A percentile compares a stretch with the other conserved stretches of the same genome.
Evolutionary conservation across 2,329 filamentous ascomycete genomes (phyloP).

Genomic region (Arthrocladium fulminans): DNA sequence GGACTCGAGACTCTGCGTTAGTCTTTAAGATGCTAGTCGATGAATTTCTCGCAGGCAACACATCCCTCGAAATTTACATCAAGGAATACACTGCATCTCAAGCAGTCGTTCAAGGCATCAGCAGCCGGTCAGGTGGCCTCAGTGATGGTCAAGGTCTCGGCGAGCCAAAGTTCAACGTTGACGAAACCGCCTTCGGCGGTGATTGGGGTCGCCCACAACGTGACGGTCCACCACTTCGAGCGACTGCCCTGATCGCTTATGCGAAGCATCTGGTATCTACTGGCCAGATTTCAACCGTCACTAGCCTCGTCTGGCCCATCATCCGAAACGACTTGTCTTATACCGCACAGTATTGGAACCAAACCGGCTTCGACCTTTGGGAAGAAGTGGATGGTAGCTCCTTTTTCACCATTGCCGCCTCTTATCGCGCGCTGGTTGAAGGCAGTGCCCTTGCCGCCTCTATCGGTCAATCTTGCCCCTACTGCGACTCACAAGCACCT

Average conservation of each 20-base stretch:
- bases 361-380: slow-evolving; percentile 11
- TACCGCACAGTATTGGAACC: slow-evolving; percentile 61
- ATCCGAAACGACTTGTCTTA: slow-evolving; percentile 67
- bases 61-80: slow-evolving; percentile 52
- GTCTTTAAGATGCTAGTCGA: slow-evolving; percentile 63
- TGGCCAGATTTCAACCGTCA: slow-evolving; percentile 8
- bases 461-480: slow-evolving; percentile 52
- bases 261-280: slow-evolving; percentile 5
- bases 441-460: slow-evolving; percentile 56
- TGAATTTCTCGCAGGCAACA: slow-evolving; percentile 54
- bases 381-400: slow-evolving; percentile 61
- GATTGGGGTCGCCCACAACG: slow-evolving; percentile 62
- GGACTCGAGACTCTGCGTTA: slow-evolving; percentile 67
- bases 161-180: slow-evolving; percentile 63
- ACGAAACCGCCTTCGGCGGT: slow-evolving; percentile 54
- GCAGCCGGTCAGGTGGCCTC: slow-evolving; percentile 56
- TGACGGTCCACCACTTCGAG: slow-evolving; percentile 24
- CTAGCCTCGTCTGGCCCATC: slow-evolving; percentile 52
- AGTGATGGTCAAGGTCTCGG: slow-evolving; percentile 52
- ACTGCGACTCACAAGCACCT: slow-evolving; percentile 55
- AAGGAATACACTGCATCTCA: slow-evolving; percentile 60
- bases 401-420: slow-evolving; percentile 64
- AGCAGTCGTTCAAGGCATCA: slow-evolving; percentile 54
- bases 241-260: slow-evolving; percentile 9
- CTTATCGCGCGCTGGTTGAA: slow-evolving; percentile 53